A percentile compares a stretch with the other conserved stretches of the same genome.
These are phyloP conservation scores for Monosporascus sp. DNA, from an alignment of 2,329 filamentous ascomycete species.

Conservation along the genomic window DNA sequence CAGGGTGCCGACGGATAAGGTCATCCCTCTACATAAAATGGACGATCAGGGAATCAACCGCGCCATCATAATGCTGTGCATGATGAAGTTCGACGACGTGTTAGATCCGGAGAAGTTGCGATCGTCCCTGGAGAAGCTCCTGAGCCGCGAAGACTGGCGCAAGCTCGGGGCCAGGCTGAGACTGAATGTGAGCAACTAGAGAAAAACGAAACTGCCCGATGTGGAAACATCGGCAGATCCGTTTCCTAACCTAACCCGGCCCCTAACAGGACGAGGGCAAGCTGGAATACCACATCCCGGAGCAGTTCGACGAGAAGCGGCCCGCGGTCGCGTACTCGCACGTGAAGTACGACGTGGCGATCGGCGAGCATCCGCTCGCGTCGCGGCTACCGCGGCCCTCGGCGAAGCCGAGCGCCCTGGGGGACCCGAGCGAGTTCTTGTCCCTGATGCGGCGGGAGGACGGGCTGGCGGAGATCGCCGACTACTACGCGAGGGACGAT, in stretches of 20 bases:
- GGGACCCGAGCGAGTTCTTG: slow-evolving; percentile 19
- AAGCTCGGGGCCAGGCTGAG: neutral
- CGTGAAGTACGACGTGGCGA: slow-evolving; percentile 25
- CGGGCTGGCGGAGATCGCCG: slow-evolving; percentile 27
- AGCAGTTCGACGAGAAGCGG: slow-evolving; percentile 29
- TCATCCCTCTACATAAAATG: neutral
- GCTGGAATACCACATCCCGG: slow-evolving; percentile 38
- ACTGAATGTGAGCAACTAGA: neutral
- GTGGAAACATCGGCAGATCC: neutral
- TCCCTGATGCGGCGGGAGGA: slow-evolving; percentile 18
- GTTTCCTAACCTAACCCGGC: neutral
- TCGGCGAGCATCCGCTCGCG: slow-evolving; percentile 37
- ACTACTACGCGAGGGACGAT: slow-evolving; percentile 35
- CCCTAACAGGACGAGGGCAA: neutral
- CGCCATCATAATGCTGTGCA: neutral
- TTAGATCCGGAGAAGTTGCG: neutral
- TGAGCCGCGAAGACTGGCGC: neutral
- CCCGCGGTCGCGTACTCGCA: slow-evolving; percentile 38
- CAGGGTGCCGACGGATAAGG: neutral
- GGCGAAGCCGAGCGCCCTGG: slow-evolving; percentile 23
- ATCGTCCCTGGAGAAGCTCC: neutral
- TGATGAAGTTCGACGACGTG: neutral
- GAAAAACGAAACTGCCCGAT: neutral
- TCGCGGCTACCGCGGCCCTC: slow-evolving; percentile 29
- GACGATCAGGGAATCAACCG: neutral